A percentile compares a stretch with the other conserved stretches of the same genome.
phyloP scores from a whole-genome alignment of 441 rosid species.

The Brassica hybrid region DNA sequence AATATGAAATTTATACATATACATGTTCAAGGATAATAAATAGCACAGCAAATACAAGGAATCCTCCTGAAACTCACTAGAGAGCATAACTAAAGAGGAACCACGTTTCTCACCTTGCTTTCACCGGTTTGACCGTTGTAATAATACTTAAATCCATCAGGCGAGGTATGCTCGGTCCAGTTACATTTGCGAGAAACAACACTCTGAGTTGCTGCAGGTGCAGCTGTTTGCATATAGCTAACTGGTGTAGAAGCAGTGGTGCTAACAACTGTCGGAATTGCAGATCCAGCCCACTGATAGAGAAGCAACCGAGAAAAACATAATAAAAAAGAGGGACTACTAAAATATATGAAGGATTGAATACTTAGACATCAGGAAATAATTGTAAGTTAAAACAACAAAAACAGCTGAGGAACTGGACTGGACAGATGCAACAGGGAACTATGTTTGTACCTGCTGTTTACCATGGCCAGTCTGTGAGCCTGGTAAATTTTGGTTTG shows the following conservation, averaged over 20 bases:
- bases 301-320: slow-evolving; percentile 28
- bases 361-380: slow-evolving; percentile 26
- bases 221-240: slow-evolving; percentile 54
- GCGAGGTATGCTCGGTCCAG: slow-evolving; percentile 99
- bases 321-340: slow-evolving; percentile 15
- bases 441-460: slow-evolving; percentile 69
- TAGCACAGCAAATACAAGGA: neutral
- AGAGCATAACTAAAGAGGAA: slow-evolving; percentile 8
- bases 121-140: slow-evolving; percentile 81
- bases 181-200: slow-evolving; percentile 65
- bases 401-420: slow-evolving; percentile 12
- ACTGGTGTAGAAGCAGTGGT: slow-evolving; percentile 50
- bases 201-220: slow-evolving; percentile 49
- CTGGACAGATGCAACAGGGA: slow-evolving; percentile 3
- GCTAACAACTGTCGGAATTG: slow-evolving; percentile 52
- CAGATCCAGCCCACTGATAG: slow-evolving; percentile 70
- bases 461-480: slow-evolving; percentile 66
- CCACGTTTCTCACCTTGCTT: slow-evolving; percentile 75
- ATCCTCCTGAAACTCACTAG: slow-evolving; percentile 6
- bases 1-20: slow-evolving; percentile 1
- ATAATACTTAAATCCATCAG: slow-evolving; percentile 97
- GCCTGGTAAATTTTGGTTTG: slow-evolving; percentile 57
- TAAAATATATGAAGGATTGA: slow-evolving; percentile 2
- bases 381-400: neutral
- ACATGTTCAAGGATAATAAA: neutral